These are phyloP conservation scores for Schizochytrium sp. DNA, from an alignment of 108 stramenopile genomes.

Conservation along the genomic window DNA sequence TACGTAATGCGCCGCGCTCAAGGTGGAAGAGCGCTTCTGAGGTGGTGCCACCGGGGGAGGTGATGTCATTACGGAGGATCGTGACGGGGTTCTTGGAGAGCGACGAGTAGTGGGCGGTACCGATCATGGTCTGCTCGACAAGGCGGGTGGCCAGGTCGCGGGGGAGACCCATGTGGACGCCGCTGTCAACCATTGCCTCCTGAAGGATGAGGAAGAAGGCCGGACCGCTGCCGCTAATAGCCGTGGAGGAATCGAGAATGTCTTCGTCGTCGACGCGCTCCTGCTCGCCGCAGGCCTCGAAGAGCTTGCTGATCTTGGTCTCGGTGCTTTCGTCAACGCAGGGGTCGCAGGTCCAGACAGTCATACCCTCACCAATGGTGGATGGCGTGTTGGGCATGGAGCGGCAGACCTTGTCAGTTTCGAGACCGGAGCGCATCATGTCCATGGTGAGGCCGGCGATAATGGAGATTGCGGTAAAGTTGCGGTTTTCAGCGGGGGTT, in stretches of 20 bases:
- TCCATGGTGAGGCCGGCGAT: conserved; percentile 32
- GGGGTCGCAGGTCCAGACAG: conserved; percentile 16
- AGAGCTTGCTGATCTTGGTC: neutral
- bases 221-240: conserved; percentile 74
- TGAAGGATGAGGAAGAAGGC: conserved; percentile 82
- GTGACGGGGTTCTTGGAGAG: conserved; percentile 69
- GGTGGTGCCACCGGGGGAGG: conserved; percentile 85
- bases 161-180: conserved; percentile 76
- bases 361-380: conserved; percentile 36
- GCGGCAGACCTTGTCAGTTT: conserved; percentile 61
- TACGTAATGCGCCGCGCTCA: conserved; percentile 78
- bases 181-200: conserved; percentile 86
- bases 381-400: conserved; percentile 91
- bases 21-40: conserved; percentile 79
- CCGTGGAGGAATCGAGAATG: conserved; percentile 60
- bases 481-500: neutral
- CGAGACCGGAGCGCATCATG: neutral
- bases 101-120: conserved; percentile 73
- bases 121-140: conserved; percentile 48
- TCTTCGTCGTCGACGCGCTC: conserved; percentile 23
- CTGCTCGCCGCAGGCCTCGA: conserved; percentile 17
- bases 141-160: conserved; percentile 49
- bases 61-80: conserved; percentile 72
- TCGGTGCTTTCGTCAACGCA: conserved; percentile 52
- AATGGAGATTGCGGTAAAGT: conserved; percentile 22